Conservation (phyloP, 2,329 filamentous ascomycete species). For the Microthyrium microscopicum region DNA sequence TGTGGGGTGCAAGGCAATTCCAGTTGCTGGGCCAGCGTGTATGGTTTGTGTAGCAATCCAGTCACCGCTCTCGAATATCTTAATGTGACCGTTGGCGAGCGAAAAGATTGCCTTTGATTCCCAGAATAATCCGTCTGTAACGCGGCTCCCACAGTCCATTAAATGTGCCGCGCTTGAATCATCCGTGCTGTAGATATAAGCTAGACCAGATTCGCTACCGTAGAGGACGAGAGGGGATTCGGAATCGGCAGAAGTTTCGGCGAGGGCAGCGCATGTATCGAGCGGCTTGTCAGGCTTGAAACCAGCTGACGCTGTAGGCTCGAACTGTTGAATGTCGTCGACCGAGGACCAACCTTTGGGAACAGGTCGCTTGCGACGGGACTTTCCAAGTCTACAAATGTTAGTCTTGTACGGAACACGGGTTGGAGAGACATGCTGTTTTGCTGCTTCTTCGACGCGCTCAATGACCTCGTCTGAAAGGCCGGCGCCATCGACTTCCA, state of each 20-base stretch:
- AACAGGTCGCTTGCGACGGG: conserved; percentile 74
- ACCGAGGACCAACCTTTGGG: conserved; percentile 71
- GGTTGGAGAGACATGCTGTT: conserved; percentile 41
- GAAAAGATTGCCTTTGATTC: conserved; percentile 54
- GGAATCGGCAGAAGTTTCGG: too few relatives aligned
- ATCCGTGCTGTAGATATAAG: too few relatives aligned
- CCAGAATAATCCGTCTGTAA: conserved; percentile 51
- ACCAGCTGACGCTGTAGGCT: conserved; percentile 29
- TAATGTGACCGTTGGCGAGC: conserved; percentile 60
- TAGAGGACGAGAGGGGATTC: conserved; percentile 57
- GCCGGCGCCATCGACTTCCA: conserved; percentile 76
- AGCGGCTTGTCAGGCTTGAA: too few relatives aligned
- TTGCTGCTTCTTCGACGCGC: conserved; percentile 65
- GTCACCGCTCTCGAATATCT: conserved; percentile 56
- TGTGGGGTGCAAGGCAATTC: conserved; percentile 65
- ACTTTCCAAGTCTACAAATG: conserved; percentile 55
- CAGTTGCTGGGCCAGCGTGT: conserved; percentile 68
- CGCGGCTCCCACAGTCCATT: conserved; percentile 40
- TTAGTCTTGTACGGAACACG: conserved; percentile 12
- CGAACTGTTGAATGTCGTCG: conserved; percentile 50
- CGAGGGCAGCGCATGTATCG: too few relatives aligned
- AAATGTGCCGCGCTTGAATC: conserved; percentile 38
- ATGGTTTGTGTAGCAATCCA: conserved; percentile 57
- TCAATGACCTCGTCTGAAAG: conserved; percentile 55
- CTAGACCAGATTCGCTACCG: too few relatives aligned